Evolutionary conservation across 2,329 filamentous ascomycete species (phyloP).

Genomic region (Microcera coccophila): DNA sequence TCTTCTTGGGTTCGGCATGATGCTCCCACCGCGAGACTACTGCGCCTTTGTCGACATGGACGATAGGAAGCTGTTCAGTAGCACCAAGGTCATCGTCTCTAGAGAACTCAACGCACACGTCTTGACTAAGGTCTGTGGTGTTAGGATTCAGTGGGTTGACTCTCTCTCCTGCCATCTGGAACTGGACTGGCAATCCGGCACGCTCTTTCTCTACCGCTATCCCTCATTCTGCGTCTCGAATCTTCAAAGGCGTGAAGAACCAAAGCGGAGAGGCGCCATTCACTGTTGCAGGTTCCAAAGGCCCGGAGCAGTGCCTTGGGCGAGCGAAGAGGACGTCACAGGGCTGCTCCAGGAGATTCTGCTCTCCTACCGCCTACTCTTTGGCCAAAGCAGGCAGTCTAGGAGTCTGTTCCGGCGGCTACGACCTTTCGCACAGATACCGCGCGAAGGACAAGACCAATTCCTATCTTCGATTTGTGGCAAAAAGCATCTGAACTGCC

Average conservation of each 20-base stretch:
- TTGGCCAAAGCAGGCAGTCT: slow-evolving; percentile 1
- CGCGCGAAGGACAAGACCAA: background rate
- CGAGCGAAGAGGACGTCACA: slow-evolving; percentile 1
- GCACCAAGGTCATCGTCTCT: background rate
- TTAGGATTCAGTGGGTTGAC: background rate
- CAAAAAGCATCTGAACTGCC: background rate
- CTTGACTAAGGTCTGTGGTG: background rate
- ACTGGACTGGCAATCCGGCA: background rate
- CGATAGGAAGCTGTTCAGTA: background rate
- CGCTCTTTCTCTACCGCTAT: background rate
- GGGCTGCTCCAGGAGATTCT: slow-evolving; percentile 1
- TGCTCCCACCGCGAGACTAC: background rate
- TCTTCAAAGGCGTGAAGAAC: background rate
- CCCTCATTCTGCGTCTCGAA: background rate
- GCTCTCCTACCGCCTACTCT: slow-evolving; percentile 1
- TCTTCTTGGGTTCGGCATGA: background rate
- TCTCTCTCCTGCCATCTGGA: background rate
- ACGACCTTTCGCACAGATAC: background rate
- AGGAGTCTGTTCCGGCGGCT: slow-evolving; percentile 1
- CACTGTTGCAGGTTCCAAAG: background rate
- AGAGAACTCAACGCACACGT: background rate
- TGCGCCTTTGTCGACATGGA: background rate
- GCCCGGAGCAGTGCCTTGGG: background rate
- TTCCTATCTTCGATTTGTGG: background rate
- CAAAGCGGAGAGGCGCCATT: background rate